These are phyloP conservation scores for Phaeoacremonium minimum DNA, from an alignment of 2,329 filamentous ascomycete species.

Conservation along the genomic window DNA sequence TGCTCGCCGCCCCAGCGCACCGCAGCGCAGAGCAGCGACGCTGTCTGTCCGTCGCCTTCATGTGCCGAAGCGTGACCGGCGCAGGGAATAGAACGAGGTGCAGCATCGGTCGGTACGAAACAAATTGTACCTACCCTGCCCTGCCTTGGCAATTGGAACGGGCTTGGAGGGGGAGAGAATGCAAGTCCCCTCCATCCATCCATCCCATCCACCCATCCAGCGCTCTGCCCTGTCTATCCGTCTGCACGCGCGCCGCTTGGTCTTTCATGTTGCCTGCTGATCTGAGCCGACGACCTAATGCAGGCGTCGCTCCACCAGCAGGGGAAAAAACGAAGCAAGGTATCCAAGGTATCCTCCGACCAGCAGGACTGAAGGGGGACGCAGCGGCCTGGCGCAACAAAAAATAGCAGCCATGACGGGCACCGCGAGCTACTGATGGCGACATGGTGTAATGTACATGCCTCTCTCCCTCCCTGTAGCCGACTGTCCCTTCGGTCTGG, in stretches of 20 bases:
- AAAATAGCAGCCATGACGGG: not conserved
- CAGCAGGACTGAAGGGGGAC: not conserved
- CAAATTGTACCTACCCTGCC: not conserved
- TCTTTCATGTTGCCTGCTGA: not conserved
- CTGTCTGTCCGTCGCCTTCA: too few species aligned
- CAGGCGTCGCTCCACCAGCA: not conserved
- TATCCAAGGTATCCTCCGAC: not conserved
- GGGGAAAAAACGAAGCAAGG: not conserved
- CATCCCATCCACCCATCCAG: too few species aligned
- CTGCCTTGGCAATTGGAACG: too few species aligned
- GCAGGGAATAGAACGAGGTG: not conserved
- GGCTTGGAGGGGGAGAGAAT: too few species aligned
- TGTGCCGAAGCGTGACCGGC: too few species aligned
- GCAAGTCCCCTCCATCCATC: too few species aligned
- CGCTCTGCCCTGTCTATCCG: too few species aligned
- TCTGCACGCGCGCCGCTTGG: too few species aligned
- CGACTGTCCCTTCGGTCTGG: too few species aligned
- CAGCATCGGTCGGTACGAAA: not conserved
- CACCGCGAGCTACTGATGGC: not conserved
- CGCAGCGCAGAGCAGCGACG: not conserved
- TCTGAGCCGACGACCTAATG: not conserved
- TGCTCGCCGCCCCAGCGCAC: constrained; percentile 4
- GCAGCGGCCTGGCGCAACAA: too few species aligned
- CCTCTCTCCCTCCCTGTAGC: not conserved
- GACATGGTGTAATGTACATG: not conserved